Base-by-base conservation (phyloP, 352 stramenopile genomes). In the Aphanomyces euteiches region DNA sequence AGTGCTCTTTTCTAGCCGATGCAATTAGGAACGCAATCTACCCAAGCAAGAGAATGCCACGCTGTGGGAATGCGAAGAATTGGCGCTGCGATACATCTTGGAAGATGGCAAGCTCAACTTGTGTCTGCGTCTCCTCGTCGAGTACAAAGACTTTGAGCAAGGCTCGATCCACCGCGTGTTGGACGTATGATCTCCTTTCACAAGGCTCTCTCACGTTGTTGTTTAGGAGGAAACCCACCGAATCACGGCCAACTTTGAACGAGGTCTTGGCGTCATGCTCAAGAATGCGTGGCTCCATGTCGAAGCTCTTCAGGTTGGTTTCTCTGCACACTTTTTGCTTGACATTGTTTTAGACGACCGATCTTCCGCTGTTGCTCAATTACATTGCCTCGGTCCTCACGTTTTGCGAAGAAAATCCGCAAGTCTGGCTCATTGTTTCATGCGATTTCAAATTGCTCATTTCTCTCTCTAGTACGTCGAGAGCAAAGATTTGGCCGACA, bases 81-180 rank as follows among this genome's bases (percentile, higher is more conserved):
- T 93, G 38, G 67, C 67, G 21, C 60, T 48, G 4, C 93, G 89
- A 59, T 96, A 90, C 57, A 75, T 97, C 3, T 78, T 97, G 10
- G 90, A 97, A 74, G 90, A 97, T 67, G 90, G 89, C 21, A 97
- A 97, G 53, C 76, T 97, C 53, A 97, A 97, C 67, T 56, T 97
- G 75, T 97, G 84, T 53, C 79, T 94, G 48, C 86, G 84, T 38
- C 90, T 92, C 73, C 75, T 94, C 10, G 83, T 94, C 43, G 83
- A 90, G 43, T 94, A 89, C 74, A 92, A 92, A 63, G 81, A 81
- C 38, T 90, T 90, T 67, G 72, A 92, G 47, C 90, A 91, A 69
- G 77, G 77, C 5, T 78, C 89, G 53, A 69, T 85, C 12, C 79
- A 89, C 53, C 83, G 84, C 13, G 85, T 90, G 74, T 83, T 91